Evolutionary conservation across 2,329 filamentous ascomycete species (phyloP).

Genomic region (Colletotrichum tropicale): DNA sequence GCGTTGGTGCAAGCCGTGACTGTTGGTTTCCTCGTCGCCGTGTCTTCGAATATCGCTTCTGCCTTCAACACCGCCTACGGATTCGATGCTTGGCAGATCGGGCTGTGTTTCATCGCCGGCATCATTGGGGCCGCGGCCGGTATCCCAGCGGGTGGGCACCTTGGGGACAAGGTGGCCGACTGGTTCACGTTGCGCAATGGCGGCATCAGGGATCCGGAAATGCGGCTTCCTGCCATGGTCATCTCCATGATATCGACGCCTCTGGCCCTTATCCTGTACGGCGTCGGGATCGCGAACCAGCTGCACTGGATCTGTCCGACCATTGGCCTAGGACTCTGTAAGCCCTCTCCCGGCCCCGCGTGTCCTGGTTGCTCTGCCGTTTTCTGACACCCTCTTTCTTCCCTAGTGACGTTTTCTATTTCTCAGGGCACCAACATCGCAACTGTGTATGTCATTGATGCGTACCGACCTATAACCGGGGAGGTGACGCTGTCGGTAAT

Average conservation of each 20-base stretch:
- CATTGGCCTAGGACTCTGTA: constrained; percentile 56
- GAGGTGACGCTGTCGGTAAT: constrained; percentile 58
- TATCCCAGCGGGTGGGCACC: constrained; percentile 53
- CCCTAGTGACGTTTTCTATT: constrained; percentile 58
- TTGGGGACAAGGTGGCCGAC: constrained; percentile 53
- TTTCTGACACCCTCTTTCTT: neutral
- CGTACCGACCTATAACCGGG: constrained; percentile 61
- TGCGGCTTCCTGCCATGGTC: constrained; percentile 60
- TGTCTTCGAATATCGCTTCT: constrained; percentile 55
- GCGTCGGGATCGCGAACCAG: constrained; percentile 49
- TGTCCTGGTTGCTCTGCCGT: neutral
- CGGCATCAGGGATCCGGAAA: constrained; percentile 63
- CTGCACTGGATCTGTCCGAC: constrained; percentile 62
- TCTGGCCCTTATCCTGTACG: constrained; percentile 48
- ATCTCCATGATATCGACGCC: constrained; percentile 57
- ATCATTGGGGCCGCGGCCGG: constrained; percentile 53
- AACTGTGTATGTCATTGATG: constrained; percentile 62
- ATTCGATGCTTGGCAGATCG: constrained; percentile 50
- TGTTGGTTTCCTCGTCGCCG: constrained; percentile 60
- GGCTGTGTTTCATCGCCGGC: constrained; percentile 55
- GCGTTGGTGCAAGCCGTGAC: constrained; percentile 58
- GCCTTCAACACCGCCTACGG: constrained; percentile 47
- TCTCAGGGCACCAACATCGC: constrained; percentile 60
- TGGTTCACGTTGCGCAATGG: constrained; percentile 55
- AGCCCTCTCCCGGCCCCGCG: constrained; percentile 27